These are phyloP conservation scores for Ceratobasidium sp. DNA, from an alignment of 1,284 basidiomycete genomes.

Conservation along the genomic window DNA sequence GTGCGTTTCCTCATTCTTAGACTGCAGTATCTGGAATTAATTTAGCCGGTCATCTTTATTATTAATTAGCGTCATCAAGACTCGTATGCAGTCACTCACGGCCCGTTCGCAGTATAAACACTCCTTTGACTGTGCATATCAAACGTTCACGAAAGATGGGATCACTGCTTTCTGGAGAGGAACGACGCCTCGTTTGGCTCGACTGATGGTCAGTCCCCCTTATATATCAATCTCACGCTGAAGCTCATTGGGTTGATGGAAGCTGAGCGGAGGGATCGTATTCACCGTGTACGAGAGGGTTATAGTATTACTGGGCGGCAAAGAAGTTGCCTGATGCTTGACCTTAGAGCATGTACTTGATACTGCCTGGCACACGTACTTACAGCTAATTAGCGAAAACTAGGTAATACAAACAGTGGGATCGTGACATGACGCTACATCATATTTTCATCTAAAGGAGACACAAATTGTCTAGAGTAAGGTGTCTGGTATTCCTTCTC, in stretches of 20 bases:
- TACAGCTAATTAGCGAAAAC: not conserved
- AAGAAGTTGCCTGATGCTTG: constrained; percentile 32
- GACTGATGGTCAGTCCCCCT: constrained; percentile 80
- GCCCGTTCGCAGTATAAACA: constrained; percentile 89
- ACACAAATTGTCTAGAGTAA: constrained; percentile 23
- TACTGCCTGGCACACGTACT: not conserved
- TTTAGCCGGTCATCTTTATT: not conserved
- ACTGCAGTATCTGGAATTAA: not conserved
- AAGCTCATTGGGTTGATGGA: constrained; percentile 1
- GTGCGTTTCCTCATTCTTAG: constrained; percentile 63
- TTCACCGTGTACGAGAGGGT: constrained; percentile 94
- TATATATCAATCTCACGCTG: constrained; percentile 11
- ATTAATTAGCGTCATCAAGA: constrained; percentile 87
- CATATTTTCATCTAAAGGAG: not conserved
- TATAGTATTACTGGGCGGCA: constrained; percentile 58
- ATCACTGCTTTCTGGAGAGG: constrained; percentile 94
- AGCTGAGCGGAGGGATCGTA: constrained; percentile 90
- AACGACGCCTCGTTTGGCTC: constrained; percentile 87
- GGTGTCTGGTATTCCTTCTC: constrained; percentile 29
- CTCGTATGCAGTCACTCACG: constrained; percentile 94
- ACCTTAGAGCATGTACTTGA: constrained; percentile 1
- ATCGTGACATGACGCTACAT: constrained; percentile 17
- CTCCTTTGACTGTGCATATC: constrained; percentile 93
- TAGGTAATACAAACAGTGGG: constrained; percentile 30
- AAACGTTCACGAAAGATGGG: constrained; percentile 92